A percentile compares a stretch with the other conserved stretches of the same genome.
These are phyloP conservation scores for Mycena alexandri DNA, from an alignment of 768 basidiomycete species.

Conservation along the genomic window DNA sequence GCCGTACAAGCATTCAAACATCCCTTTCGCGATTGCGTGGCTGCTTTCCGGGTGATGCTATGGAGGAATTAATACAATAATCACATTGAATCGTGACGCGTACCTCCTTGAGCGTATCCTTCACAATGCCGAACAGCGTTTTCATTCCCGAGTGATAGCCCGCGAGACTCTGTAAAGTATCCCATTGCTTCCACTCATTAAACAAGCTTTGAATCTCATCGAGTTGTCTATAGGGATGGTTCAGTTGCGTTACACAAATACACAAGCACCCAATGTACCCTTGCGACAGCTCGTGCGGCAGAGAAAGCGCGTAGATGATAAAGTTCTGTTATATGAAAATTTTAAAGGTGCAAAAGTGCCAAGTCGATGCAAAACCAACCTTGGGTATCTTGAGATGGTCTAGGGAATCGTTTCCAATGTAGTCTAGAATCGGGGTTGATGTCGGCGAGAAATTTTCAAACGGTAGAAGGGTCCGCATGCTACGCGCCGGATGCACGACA, in stretches of 20 bases:
- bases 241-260: background rate
- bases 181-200: slow-evolving; percentile 12
- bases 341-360: background rate
- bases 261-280: background rate
- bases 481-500: no score
- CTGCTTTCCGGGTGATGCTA: background rate
- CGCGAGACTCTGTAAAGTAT: slow-evolving; percentile 17
- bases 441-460: no score
- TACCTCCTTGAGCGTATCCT: slow-evolving; percentile 12
- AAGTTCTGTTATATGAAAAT: slow-evolving; percentile 6
- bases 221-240: background rate
- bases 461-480: no score
- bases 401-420: background rate
- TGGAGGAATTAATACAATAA: background rate
- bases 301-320: slow-evolving; percentile 7
- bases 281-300: slow-evolving; percentile 12
- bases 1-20: slow-evolving; percentile 10
- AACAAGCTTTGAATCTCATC: slow-evolving; percentile 10
- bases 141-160: slow-evolving; percentile 18
- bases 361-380: background rate
- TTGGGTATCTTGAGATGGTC: slow-evolving; percentile 4
- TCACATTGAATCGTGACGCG: background rate
- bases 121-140: slow-evolving; percentile 14
- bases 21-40: slow-evolving; percentile 4
- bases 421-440: background rate